A percentile compares a stretch with the other conserved stretches of the same genome.
Conservation (phyloP, 371 early-diverging fungal species). For the Circinella minor region DNA sequence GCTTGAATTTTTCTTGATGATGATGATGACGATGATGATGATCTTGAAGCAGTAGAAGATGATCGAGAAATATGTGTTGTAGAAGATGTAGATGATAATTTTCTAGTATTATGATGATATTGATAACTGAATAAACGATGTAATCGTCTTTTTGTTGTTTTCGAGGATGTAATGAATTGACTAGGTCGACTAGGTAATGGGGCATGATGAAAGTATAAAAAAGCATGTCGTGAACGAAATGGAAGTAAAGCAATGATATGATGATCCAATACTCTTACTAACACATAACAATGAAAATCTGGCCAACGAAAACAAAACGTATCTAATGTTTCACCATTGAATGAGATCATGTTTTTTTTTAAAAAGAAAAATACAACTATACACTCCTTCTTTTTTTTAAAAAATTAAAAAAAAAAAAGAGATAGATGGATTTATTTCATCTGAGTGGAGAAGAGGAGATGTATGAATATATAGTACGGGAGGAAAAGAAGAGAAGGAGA, state of each 20-base stretch:
- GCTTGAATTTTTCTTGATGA: slow-evolving; percentile 15
- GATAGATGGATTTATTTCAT: no score
- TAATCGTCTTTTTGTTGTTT: neutral
- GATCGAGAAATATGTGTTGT: no score
- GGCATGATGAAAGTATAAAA: slow-evolving; percentile 36
- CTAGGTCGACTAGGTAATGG: slow-evolving; percentile 19
- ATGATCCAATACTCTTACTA: slow-evolving; percentile 30
- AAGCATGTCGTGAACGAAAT: slow-evolving; percentile 28
- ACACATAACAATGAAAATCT: slow-evolving; percentile 30
- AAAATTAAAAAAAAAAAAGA: no score
- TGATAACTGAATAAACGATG: no score
- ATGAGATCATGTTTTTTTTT: neutral
- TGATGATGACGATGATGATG: neutral
- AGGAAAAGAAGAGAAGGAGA: neutral
- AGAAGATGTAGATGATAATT: neutral
- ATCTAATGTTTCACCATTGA: slow-evolving; percentile 21
- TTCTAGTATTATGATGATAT: no score
- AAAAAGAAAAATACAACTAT: neutral
- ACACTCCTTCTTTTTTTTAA: neutral
- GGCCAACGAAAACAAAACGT: slow-evolving; percentile 48
- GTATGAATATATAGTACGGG: neutral
- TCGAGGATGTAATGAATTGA: neutral
- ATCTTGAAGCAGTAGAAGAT: no score
- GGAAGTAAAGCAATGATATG: slow-evolving; percentile 37
- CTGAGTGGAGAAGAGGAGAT: neutral